Base-by-base conservation (phyloP, 306 rosid species). In the Gynostemma pentaphyllum region DNA sequence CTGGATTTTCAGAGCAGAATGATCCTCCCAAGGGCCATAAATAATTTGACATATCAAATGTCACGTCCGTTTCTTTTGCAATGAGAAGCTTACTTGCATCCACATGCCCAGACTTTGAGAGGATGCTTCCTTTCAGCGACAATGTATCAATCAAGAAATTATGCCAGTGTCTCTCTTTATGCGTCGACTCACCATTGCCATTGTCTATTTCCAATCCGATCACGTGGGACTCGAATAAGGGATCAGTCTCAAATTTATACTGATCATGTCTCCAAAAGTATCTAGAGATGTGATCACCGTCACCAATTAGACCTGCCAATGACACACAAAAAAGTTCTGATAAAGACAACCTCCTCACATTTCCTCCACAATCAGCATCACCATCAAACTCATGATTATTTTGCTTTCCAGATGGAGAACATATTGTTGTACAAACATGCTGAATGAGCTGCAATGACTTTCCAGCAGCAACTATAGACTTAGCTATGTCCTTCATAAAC, bases 401-500 rank as follows among this genome's bases (percentile, higher is more conserved):
- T 74, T 78, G 80, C 65, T 76, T 84, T 65, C 79, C 63, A 67
- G 70, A 70, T 40, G 47, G 54, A 48, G 49, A 81, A 29, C 75
- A 70, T 32, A 78, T 70, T 45, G 68, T 72, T 49, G 72, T 44
- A 18, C 85, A 83, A 62, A 84, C 73, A 79, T 88, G 85, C 46
- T 80, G 85, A 79, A 88, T 84, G 76, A 92, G 75, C 84, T 92
- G 98, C 80, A 92, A 78, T 48, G 96, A 88, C 75, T 92, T 92
- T 71, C 98, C 98, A 30, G 96, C 92, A 67, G 98, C 89, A 69
- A 92, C 74, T 64, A 92, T 72, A 26, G 88, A 85, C 76, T 81
- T 88, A 15, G 95, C 80, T 69, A 92, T 75, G 60, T 82, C 92
- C 81, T 80, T 88, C 50, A 88, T 79, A 77, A 92, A 80, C 74